phyloP scores from a whole-genome alignment of 208 protist species.

The Herpetomonas muscarum region DNA sequence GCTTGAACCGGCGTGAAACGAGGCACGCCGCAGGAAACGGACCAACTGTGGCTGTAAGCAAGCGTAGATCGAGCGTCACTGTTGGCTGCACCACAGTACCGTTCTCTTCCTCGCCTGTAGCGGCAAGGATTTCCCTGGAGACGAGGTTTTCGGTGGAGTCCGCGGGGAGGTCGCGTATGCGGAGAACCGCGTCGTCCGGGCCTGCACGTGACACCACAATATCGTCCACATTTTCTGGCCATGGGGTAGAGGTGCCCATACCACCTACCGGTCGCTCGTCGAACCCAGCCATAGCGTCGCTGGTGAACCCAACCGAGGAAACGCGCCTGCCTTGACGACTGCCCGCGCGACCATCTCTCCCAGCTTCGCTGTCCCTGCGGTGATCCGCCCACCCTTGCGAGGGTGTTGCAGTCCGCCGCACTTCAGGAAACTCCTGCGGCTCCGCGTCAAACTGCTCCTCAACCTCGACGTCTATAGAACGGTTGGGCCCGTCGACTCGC shows the following conservation, averaged over 20 bases:
- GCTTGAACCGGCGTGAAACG: constrained; percentile 61
- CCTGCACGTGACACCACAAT: background rate
- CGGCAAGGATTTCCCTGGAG: constrained; percentile 23
- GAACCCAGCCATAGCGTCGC: background rate
- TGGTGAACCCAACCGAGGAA: background rate
- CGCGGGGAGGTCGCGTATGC: background rate
- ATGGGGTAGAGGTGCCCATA: background rate
- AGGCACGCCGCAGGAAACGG: constrained; percentile 65
- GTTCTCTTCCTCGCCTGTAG: constrained; percentile 16
- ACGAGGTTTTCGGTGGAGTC: constrained; percentile 21
- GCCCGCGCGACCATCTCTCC: too few relatives aligned
- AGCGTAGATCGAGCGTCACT: constrained; percentile 22
- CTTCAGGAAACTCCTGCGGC: too few relatives aligned
- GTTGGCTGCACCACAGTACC: constrained; percentile 9
- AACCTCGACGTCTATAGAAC: too few relatives aligned
- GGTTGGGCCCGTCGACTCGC: too few relatives aligned
- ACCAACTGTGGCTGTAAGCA: constrained; percentile 38
- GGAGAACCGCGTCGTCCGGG: background rate
- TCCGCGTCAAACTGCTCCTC: too few relatives aligned
- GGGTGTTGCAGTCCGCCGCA: too few relatives aligned
- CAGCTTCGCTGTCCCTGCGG: too few relatives aligned
- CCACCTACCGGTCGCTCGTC: background rate
- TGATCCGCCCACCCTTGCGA: too few relatives aligned
- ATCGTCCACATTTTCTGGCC: constrained; percentile 1
- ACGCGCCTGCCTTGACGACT: too few relatives aligned